Base-by-base conservation (phyloP, 768 basidiomycete species). In the Podaxis mareebaensis region DNA sequence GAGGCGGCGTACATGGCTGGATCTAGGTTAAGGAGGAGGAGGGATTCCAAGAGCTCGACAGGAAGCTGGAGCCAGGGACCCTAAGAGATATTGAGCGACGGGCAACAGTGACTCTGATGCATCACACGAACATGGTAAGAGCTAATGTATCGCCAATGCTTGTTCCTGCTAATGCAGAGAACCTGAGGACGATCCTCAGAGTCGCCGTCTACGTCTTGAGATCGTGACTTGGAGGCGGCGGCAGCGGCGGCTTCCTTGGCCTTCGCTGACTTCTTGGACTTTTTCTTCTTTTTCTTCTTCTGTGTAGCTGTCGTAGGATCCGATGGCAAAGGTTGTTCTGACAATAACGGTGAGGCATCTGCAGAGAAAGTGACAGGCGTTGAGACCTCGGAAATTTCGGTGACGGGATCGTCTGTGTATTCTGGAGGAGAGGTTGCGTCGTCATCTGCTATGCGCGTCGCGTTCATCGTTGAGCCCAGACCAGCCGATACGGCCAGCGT, bases 61-160 rank as follows among this genome's bases (percentile, higher is more conserved):
- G 93, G 93, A 24, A 96, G 85, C 72, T 94, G 92, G 17, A 95
- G 84, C 94, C 94, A 96, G 8, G 92, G 93, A 13, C 94, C 94
- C 93, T 96, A 71, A 44, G 56, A 67, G 64, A 65, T 53, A 52
- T 61, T 70, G 58, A 70, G 68, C 39, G 64, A 44, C 52, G 39
- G 20, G 61, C 64, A 44, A 69, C 56, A 52, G 42, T 46, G 22
- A 66, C 55, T 58, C 39, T 20, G 55, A 61, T 24, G 48, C 64
- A 67, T 49, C 46, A 64, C 53, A 86, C 89, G 64, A 77, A 93
- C 92, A 73, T 93, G 92, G 73, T 92, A 94, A 24, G 93, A 93
- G 75, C 91, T 93, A 76, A 95, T 95, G 70, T 94, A 95, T 30
- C 88, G 86, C 94, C 93, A 95, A 70, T 96, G 94, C 74, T 96